Evolutionary conservation across 495 filamentous ascomycete genomes (phyloP), one percentile per base, ranked within the genome.

Genomic region (Aspergillus sclerotiicarbonarius): DNA sequence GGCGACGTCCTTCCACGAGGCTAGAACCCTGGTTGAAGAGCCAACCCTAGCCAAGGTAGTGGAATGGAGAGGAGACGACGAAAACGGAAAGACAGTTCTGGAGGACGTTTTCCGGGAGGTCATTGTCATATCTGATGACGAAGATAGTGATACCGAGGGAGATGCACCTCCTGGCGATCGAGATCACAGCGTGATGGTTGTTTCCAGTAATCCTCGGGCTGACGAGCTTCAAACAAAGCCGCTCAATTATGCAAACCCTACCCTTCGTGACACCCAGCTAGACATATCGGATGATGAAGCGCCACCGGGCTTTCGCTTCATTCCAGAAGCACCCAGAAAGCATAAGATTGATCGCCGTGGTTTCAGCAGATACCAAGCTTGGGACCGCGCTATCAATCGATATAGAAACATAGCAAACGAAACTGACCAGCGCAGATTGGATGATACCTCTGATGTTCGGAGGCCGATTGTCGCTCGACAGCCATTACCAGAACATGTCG

Each of bases 61-160:
- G 64, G 86, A 90, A 78, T 96, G 92, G 92, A 86, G 91, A 67
- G 90, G 90, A 48, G 90, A 93, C 62, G 89, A 90, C 66, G 88
- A 92, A 63, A 88, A 84, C 37, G 87, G 87, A 45, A 84, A 84
- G 58, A 83, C 85, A 52, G 85, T 88, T 60, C 78, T 92, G 8
- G 88, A 92, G 61, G 89, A 94, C 66, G 87, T 90, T 54, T 84
- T 94, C 53, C 82, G 87, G 33, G 90, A 93, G 68, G 83, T 92
- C 31, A 87, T 94, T 58, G 82, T 92, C 61, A 89, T 96, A 55
- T 87, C 89, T 33, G 88, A 91, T 67, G 87, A 90, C 47, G 89
- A 93, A 61, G 85, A 83, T 46, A 85, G 83, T 25, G 81, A 82
- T 50, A 79, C 79, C 57, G 80, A 84, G 52, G 74, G 65, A 50